A percentile compares a stretch with the other conserved stretches of the same genome.
Conservation (phyloP, 805 yeast genomes). For the Candida fluviatilis region DNA sequence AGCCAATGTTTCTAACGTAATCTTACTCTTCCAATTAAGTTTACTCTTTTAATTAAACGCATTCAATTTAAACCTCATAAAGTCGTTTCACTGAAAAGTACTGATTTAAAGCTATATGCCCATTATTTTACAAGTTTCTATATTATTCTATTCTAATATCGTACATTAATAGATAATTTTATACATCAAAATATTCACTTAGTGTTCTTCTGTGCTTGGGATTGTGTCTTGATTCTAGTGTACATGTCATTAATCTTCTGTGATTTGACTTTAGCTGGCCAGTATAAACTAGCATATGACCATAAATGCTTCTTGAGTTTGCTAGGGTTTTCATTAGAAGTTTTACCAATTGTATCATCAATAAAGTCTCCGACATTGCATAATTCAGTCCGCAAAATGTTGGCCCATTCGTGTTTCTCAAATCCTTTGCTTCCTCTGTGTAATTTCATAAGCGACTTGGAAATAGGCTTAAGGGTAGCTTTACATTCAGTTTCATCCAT, state of each 20-base stretch:
- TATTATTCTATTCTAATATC: neutral
- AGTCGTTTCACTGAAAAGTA: no score
- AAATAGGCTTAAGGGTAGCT: constrained; percentile 57
- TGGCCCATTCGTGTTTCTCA: constrained; percentile 75
- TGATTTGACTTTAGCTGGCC: constrained; percentile 86
- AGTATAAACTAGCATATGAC: constrained; percentile 77
- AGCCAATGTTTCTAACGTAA: no score
- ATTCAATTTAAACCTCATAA: no score
- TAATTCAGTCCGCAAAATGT: constrained; percentile 62
- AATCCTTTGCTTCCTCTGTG: constrained; percentile 70
- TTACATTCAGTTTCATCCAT: constrained; percentile 76
- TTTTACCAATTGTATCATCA: constrained; percentile 10
- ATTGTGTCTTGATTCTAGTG: constrained; percentile 42
- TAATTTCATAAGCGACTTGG: constrained; percentile 59
- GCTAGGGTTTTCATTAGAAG: constrained; percentile 23
- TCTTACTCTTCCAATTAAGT: no score
- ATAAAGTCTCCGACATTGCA: constrained; percentile 73
- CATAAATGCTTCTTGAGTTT: constrained; percentile 64
- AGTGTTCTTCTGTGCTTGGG: constrained; percentile 1
- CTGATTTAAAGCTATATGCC: no score
- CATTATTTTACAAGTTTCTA: no score
- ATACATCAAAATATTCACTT: neutral
- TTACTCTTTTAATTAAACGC: no score
- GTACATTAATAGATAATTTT: neutral
- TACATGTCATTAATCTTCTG: constrained; percentile 74